Percentiles rank a stretch among this genome's conserved stretches.
These are phyloP conservation scores for Syzygium syzygioides DNA, from an alignment of 441 rosid genomes.

Conservation along the genomic window DNA sequence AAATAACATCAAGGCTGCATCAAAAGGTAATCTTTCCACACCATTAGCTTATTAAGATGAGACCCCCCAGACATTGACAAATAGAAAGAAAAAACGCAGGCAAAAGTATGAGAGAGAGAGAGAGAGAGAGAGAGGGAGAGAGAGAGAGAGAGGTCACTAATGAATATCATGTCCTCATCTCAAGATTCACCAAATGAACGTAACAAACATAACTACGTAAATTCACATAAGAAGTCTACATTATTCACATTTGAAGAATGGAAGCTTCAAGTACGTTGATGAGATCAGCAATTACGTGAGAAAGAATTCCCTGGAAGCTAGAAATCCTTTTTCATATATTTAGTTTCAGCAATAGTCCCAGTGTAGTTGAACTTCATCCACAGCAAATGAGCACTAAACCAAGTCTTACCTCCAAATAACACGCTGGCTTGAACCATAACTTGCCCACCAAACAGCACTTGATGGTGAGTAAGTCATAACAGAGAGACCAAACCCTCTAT, in stretches of 20 bases:
- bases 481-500: conserved; percentile 92
- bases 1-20: not conserved
- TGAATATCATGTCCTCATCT: not conserved
- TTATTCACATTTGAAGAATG: not conserved
- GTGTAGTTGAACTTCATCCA: not conserved
- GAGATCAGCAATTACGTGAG: not conserved
- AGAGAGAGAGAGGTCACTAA: not conserved
- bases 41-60: not conserved
- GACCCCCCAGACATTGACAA: not conserved
- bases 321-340: not conserved
- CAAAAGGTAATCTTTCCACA: not conserved
- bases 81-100: not conserved
- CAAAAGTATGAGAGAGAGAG: not conserved
- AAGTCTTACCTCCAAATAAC: conserved; percentile 78
- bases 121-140: not conserved
- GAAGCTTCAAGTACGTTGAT: not conserved
- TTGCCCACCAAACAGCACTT: conserved; percentile 99
- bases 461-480: conserved; percentile 92
- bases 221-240: not conserved
- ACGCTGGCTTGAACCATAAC: conserved; percentile 94
- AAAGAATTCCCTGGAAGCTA: not conserved
- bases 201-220: not conserved
- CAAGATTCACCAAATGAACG: not conserved
- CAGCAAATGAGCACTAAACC: not conserved
- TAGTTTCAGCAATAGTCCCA: not conserved